Evolutionary conservation across 2,329 filamentous ascomycete species (phyloP).

Genomic region (Lasiodiplodia citricola): DNA sequence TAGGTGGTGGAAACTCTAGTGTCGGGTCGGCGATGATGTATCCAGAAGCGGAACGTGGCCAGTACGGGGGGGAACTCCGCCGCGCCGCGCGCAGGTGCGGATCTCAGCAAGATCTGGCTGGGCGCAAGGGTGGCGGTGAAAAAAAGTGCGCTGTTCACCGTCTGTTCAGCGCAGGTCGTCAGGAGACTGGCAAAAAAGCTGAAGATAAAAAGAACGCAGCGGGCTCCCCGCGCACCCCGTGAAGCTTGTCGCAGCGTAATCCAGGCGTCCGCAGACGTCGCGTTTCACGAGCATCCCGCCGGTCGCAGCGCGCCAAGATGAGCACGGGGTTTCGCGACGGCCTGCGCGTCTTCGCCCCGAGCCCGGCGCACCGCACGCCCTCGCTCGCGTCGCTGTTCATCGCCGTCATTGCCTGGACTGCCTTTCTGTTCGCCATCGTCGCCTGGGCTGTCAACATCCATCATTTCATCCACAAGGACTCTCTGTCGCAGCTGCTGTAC

Average conservation of each 20-base stretch:
- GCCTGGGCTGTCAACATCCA: constrained; percentile 25
- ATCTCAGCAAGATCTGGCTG: constrained; percentile 12
- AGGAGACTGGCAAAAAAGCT: constrained; percentile 7
- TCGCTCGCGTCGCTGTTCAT: constrained; percentile 23
- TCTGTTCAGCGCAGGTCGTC: not conserved
- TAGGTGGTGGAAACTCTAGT: constrained; percentile 5
- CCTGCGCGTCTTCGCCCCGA: constrained; percentile 9
- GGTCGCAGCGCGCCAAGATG: constrained; percentile 25
- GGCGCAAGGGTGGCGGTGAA: constrained; percentile 20
- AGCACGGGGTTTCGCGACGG: constrained; percentile 25
- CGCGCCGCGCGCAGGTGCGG: constrained; percentile 9
- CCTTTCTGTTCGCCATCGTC: constrained; percentile 15
- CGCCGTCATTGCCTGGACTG: constrained; percentile 20
- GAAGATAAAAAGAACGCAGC: constrained; percentile 14
- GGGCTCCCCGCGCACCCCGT: constrained; percentile 2
- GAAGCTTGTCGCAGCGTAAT: constrained; percentile 3
- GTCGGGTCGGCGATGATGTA: constrained; percentile 21
- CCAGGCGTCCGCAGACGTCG: constrained; percentile 10
- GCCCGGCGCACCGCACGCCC: constrained; percentile 27
- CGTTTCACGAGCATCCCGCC: constrained; percentile 19
- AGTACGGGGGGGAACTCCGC: constrained; percentile 20
- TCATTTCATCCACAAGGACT: constrained; percentile 19
- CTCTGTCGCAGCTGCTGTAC: constrained; percentile 17
- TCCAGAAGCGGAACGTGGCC: constrained; percentile 27
- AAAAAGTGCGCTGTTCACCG: constrained; percentile 24